Evolutionary conservation across 2,329 filamentous ascomycete species (phyloP).

Genomic region (Colletotrichum ledebouriae): DNA sequence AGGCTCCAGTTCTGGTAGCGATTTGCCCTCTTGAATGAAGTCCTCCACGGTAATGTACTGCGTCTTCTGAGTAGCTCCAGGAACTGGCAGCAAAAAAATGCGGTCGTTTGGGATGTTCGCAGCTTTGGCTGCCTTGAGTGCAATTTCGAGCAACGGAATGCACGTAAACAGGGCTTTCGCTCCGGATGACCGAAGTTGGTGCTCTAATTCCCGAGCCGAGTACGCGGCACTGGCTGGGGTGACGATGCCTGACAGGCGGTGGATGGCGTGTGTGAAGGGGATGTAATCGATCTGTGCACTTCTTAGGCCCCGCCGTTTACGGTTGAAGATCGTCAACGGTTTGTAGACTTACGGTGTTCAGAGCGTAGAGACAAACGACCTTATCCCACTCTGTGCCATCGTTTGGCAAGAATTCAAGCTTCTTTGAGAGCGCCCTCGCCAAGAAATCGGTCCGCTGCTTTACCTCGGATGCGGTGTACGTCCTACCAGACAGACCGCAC

Average conservation of each 20-base stretch:
- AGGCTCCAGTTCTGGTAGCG: constrained; percentile 65
- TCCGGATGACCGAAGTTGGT: constrained; percentile 78
- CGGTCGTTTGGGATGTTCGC: constrained; percentile 71
- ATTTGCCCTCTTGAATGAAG: constrained; percentile 71
- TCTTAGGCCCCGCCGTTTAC: not conserved
- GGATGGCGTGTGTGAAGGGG: constrained; percentile 79
- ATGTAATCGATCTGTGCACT: constrained; percentile 78
- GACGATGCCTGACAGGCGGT: constrained; percentile 80
- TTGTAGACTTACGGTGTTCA: constrained; percentile 75
- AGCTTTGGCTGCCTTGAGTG: constrained; percentile 72
- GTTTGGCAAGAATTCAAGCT: constrained; percentile 79
- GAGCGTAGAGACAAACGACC: constrained; percentile 80
- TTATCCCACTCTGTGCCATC: constrained; percentile 85
- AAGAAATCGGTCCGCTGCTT: constrained; percentile 75
- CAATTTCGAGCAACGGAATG: constrained; percentile 70
- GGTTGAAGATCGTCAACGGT: not conserved
- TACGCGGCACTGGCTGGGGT: constrained; percentile 83
- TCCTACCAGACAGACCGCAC: constrained; percentile 79
- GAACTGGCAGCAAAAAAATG: constrained; percentile 78
- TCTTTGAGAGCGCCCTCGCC: constrained; percentile 76
- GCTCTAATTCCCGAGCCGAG: constrained; percentile 76
- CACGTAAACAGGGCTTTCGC: constrained; percentile 81
- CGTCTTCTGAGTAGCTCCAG: constrained; percentile 64
- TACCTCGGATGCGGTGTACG: constrained; percentile 74
- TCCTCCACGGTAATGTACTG: constrained; percentile 76